A percentile compares a stretch with the other conserved stretches of the same genome.
Conservation (phyloP, 768 basidiomycete species). For the Tricholoma saponaceum region DNA sequence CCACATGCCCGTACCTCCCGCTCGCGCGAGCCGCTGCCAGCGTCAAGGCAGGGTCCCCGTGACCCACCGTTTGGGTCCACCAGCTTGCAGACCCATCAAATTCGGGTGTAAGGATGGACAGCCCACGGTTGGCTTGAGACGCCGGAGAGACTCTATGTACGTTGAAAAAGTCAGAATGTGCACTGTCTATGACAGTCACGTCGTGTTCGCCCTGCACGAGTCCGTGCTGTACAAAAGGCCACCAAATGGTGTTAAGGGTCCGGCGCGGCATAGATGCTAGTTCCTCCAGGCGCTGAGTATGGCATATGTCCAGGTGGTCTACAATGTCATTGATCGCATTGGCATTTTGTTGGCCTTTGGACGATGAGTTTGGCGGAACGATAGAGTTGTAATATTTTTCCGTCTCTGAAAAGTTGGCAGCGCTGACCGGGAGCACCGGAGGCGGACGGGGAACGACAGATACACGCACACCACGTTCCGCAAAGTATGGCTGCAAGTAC, state of each 20-base stretch:
- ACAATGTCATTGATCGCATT: slow-evolving; percentile 45
- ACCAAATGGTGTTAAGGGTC: slow-evolving; percentile 83
- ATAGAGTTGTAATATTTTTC: slow-evolving; percentile 70
- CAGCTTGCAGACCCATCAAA: slow-evolving; percentile 94
- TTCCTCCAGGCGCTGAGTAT: slow-evolving; percentile 61
- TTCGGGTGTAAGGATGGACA: slow-evolving; percentile 43
- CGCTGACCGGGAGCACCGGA: slow-evolving; percentile 32
- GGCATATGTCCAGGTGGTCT: slow-evolving; percentile 57
- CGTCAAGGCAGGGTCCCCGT: slow-evolving; percentile 70
- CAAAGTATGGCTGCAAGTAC: slow-evolving; percentile 78
- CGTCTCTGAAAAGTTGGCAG: slow-evolving; percentile 47
- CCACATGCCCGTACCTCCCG: slow-evolving; percentile 95
- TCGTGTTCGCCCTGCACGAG: slow-evolving; percentile 62
- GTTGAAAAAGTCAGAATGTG: slow-evolving; percentile 82
- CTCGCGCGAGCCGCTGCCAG: slow-evolving; percentile 87
- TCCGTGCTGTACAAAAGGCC: slow-evolving; percentile 95
- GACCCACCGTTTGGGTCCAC: slow-evolving; percentile 96
- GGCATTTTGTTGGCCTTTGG: slow-evolving; percentile 18
- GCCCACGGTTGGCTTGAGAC: neutral
- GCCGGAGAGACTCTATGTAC: slow-evolving; percentile 40
- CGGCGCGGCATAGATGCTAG: slow-evolving; percentile 77
- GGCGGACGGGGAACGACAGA: slow-evolving; percentile 59
- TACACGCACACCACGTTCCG: slow-evolving; percentile 60
- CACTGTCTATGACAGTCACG: slow-evolving; percentile 90
- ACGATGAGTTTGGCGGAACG: slow-evolving; percentile 17